Evolutionary conservation across 306 rosid genomes (phyloP).

Genomic region (Trifolium pratense): DNA sequence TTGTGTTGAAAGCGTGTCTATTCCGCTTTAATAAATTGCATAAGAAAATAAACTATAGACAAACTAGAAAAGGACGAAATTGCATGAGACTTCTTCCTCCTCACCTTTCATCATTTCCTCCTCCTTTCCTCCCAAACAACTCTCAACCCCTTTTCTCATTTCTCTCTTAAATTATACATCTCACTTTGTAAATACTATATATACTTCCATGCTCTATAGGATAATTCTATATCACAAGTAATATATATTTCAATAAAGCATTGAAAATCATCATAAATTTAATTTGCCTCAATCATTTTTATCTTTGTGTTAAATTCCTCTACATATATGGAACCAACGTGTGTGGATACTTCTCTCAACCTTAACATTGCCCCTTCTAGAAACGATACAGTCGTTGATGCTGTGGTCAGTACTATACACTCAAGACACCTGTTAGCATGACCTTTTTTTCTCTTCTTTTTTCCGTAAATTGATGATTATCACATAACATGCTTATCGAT

Average conservation of each 20-base stretch:
- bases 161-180: neutral
- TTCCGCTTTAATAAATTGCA: neutral
- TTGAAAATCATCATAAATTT: neutral
- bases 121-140: constrained; percentile 41
- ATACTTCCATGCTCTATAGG: neutral
- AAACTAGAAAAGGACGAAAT: constrained; percentile 28
- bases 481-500: no score
- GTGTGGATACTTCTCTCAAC: constrained; percentile 62
- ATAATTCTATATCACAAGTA: constrained; percentile 1
- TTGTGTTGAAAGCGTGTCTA: constrained; percentile 25
- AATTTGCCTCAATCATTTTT: neutral
- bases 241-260: neutral
- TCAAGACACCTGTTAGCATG: neutral
- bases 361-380: constrained; percentile 57
- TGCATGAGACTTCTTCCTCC: constrained; percentile 10
- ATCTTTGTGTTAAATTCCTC: neutral
- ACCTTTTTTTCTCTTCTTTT: no score
- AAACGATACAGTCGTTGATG: neutral
- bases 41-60: neutral
- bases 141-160: constrained; percentile 26
- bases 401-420: constrained; percentile 34
- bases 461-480: no score
- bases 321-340: constrained; percentile 45
- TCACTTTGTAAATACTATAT: neutral
- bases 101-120: constrained; percentile 47